Evolutionary conservation across 106 monocot species (phyloP).

Genomic region (Apostasia shenzhenica): DNA sequence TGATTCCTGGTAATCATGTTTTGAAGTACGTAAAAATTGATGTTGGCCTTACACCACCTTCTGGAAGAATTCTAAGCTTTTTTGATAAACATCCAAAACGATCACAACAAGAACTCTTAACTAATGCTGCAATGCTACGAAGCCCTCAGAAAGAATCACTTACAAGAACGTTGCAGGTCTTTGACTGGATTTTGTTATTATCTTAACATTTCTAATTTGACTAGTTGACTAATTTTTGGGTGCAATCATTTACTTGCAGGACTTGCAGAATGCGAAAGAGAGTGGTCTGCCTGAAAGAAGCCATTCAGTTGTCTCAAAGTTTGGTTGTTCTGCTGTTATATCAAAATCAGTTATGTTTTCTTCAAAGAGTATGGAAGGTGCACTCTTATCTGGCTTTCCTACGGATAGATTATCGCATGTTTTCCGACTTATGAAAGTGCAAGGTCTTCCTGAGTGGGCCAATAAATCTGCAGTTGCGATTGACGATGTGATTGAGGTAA

Average conservation of each 20-base stretch:
- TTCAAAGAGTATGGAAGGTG: slow-evolving; percentile 26
- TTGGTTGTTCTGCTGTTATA: slow-evolving; percentile 5
- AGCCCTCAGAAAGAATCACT: slow-evolving; percentile 32
- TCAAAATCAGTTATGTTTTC: slow-evolving; percentile 9
- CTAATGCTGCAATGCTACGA: slow-evolving; percentile 29
- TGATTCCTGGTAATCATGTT: slow-evolving; percentile 73
- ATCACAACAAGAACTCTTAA: slow-evolving; percentile 13
- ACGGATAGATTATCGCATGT: slow-evolving; percentile 29
- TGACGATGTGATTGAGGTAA: slow-evolving; percentile 84
- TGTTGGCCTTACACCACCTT: slow-evolving; percentile 16
- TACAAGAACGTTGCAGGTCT: slow-evolving; percentile 44
- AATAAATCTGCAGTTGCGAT: slow-evolving; percentile 72
- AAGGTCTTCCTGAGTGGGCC: slow-evolving; percentile 77
- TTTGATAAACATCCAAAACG: slow-evolving; percentile 23
- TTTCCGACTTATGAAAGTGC: slow-evolving; percentile 77
- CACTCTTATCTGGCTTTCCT: slow-evolving; percentile 33
- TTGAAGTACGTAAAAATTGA: slow-evolving; percentile 49
- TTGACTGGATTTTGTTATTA: neutral
- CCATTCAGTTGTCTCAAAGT: neutral
- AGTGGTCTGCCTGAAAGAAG: slow-evolving; percentile 2
- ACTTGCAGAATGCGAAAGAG: slow-evolving; percentile 15
- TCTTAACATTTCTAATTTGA: neutral
- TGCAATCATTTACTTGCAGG: slow-evolving; percentile 7
- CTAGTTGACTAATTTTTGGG: neutral
- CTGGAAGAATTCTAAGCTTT: slow-evolving; percentile 10